Evolutionary conservation across 371 early-diverging fungal genomes (phyloP).

Genomic region (Syncephalis plumigaleata): DNA sequence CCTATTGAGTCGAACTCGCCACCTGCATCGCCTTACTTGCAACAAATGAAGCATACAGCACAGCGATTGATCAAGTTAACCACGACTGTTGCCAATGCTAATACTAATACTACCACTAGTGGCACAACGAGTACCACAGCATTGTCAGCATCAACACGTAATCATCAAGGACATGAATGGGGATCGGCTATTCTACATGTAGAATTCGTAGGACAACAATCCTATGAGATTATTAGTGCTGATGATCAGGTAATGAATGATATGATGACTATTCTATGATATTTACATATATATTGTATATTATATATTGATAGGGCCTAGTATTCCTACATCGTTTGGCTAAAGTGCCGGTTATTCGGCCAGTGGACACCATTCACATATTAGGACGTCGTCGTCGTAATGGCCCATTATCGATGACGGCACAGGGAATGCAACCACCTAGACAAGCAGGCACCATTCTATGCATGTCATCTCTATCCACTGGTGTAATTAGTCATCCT

Average conservation of each 20-base stretch:
- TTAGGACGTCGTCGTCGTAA: conserved; percentile 38
- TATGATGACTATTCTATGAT: background rate
- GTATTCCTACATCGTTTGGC: conserved; percentile 54
- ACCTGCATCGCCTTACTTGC: too few species aligned
- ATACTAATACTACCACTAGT: conserved; percentile 11
- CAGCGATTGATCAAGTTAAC: too few species aligned
- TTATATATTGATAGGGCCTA: conserved; percentile 26
- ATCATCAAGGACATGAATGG: conserved; percentile 36
- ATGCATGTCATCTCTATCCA: conserved; percentile 46
- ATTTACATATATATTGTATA: background rate
- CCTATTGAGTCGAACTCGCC: too few species aligned
- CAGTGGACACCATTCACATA: conserved; percentile 42
- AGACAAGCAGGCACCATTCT: conserved; percentile 41
- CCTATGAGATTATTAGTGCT: conserved; percentile 45
- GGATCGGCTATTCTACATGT: conserved; percentile 53
- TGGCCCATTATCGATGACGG: conserved; percentile 8
- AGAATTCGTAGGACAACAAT: conserved; percentile 44
- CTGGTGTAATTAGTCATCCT: conserved; percentile 37
- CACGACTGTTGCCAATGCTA: conserved; percentile 6
- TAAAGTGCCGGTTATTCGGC: conserved; percentile 47
- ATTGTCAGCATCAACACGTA: background rate
- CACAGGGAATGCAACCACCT: conserved; percentile 2
- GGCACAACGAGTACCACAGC: too few species aligned
- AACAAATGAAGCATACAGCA: too few species aligned
- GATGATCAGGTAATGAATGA: conserved; percentile 35